Evolutionary conservation across 2,329 filamentous ascomycete genomes (phyloP).

Genomic region (Chalara sp.): DNA sequence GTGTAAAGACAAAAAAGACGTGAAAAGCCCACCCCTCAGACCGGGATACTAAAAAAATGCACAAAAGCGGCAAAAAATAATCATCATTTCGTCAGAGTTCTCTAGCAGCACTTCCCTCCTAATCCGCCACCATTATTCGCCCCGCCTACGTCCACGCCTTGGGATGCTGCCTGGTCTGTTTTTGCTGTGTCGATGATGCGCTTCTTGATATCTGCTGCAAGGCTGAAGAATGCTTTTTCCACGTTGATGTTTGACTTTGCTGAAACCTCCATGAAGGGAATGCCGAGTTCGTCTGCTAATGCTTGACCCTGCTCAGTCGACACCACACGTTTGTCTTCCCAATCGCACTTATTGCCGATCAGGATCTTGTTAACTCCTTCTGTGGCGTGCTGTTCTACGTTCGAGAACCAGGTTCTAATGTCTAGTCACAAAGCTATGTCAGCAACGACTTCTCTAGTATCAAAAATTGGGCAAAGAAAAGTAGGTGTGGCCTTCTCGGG

Average conservation of each 20-base stretch:
- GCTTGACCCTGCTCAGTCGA: constrained; percentile 89
- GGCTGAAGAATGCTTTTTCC: constrained; percentile 94
- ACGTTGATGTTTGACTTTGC: constrained; percentile 99
- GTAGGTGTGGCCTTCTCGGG: background rate
- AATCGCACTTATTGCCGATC: constrained; percentile 99
- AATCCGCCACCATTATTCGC: constrained; percentile 43
- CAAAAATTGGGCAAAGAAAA: no score
- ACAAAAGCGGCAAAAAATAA: background rate
- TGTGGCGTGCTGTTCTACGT: constrained; percentile 98
- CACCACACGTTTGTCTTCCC: constrained; percentile 97
- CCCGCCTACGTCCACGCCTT: constrained; percentile 64
- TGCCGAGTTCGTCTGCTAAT: constrained; percentile 90
- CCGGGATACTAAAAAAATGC: no score
- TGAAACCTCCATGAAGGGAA: constrained; percentile 96
- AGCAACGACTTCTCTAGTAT: no score
- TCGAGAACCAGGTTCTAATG: constrained; percentile 99
- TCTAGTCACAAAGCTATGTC: constrained; percentile 45
- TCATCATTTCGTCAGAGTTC: constrained; percentile 1
- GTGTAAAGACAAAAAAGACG: constrained; percentile 19
- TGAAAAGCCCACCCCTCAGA: constrained; percentile 6
- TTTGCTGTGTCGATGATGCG: constrained; percentile 88
- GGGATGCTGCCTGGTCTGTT: constrained; percentile 53
- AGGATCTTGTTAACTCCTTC: constrained; percentile 99
- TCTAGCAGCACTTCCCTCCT: constrained; percentile 74
- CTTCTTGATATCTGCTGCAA: constrained; percentile 97